Base-by-base conservation (phyloP, 352 stramenopile species). In the Phytophthora lateralis region DNA sequence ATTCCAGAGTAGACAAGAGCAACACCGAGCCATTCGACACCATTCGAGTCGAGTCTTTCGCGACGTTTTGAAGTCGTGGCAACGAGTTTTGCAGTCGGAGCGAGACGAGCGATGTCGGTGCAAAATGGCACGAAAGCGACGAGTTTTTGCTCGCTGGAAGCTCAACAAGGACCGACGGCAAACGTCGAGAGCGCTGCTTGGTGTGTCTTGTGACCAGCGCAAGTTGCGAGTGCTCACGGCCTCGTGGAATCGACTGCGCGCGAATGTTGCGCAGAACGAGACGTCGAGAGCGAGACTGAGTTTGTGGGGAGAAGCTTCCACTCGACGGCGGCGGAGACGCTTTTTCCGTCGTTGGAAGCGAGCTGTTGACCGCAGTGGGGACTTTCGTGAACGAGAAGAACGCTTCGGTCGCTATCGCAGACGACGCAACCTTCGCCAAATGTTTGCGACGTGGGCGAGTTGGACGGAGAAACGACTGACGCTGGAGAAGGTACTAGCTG, bases 391-490 rank as follows among this genome's bases (percentile, higher is more conserved):
- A 37, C 42, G 50, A 49, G n/a, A 55, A 30, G 27, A 58, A n/a
- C 44, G 60, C 11, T 61, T 70, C 45, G 21, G 11, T 55, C 37
- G 53, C 2, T 70, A 55, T 20, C 42, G 18, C 20, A 32, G 30
- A n/a, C 60, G 56, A 12, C 68, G 64, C 17, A 37, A 32, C 21
- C 41, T 76, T 14, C 6, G 15, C 15, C 65, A 32, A 34, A 39
- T 11, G 6, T 59, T 76, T 26, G 24, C 15, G 10, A n/a, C 10
- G 41, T 76, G 68, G 68, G 30, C 51, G 12, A 26, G 0, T 41
- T 76, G 63, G 59, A 55, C 57, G 1, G 54, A 73, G 20, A 49
- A 15, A 18, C 47, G 54, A 47, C 15, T 38, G 12, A 39, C 26
- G 0, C 3, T 60, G 8, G 9, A 15, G 1, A 58, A 26, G 8